Evolutionary conservation across 2,329 filamentous ascomycete genomes (phyloP).

Genomic region (Magnaporthales sp.): DNA sequence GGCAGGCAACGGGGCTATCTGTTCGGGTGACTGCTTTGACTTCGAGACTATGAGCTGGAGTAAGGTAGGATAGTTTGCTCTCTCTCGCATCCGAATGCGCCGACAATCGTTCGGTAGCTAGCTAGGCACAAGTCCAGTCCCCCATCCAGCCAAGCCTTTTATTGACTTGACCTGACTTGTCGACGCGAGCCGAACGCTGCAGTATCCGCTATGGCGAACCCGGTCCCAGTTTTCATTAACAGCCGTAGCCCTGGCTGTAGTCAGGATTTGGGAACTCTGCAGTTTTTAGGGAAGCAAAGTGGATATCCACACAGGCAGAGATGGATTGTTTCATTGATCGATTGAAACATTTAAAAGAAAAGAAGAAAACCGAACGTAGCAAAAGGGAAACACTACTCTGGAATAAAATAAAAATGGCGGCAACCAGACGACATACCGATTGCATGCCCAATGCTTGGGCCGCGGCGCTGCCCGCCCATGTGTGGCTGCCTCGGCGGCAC

Average conservation of each 20-base stretch:
- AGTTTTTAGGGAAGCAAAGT: neutral
- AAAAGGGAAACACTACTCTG: neutral
- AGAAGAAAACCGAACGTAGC: neutral
- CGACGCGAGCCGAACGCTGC: neutral
- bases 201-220: neutral
- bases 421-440: constrained; percentile 32
- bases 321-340: neutral
- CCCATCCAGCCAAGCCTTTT: neutral
- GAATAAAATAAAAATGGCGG: neutral
- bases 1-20: neutral
- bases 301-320: neutral
- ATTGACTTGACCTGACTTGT: neutral
- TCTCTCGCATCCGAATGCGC: neutral
- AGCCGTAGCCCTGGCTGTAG: neutral
- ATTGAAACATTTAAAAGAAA: neutral
- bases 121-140: neutral
- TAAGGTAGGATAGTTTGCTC: neutral
- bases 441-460: constrained; percentile 18
- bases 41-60: neutral
- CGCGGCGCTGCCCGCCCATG: constrained; percentile 37
- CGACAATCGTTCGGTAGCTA: neutral
- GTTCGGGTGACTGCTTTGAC: neutral
- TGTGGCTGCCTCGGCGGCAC: constrained; percentile 40
- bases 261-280: neutral
- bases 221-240: neutral